Base-by-base conservation (phyloP, 2,329 filamentous ascomycete species). In the Sarocladium oryzae region DNA sequence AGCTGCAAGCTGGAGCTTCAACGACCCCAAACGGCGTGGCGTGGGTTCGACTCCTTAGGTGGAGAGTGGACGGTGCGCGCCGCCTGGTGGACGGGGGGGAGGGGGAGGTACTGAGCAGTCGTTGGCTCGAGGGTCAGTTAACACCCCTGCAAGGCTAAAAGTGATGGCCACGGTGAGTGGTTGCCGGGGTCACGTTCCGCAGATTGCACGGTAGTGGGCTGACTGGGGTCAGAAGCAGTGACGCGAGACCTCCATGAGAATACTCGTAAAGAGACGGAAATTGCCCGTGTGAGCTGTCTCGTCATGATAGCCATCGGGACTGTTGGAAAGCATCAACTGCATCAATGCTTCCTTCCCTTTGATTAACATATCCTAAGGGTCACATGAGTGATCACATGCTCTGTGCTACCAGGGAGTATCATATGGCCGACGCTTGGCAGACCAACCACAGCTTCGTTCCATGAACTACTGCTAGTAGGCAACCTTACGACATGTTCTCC, bases 181-280 rank as follows among this genome's bases (percentile, higher is more conserved):
- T 48, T 48, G 43, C 43, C 28, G 26, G 43, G 43, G 43, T 48
- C 43, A 48, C 43, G 43, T 33, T 26, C 43, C 26, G 16, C 24
- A 48, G 28, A 48, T 48, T 48, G 43, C n/a, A 48, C 43, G 43
- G 43, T 33, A 48, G 24, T 48, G 26, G 26, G n/a, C 33, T 20
- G 43, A 20, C 24, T 32, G 10, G 24, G 43, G 18, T 21, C 16
- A 33, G 10, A 33, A 15, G 28, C 33, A 24, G 28, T 16, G 43
- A 48, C 28, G 26, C 43, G 43, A 32, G 21, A 48, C 33, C 18
- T n/a, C n/a, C n/a, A n/a, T n/a, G n/a, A n/a, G n/a, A n/a, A n/a
- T n/a, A n/a, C n/a, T n/a, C n/a, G n/a, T n/a, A n/a, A n/a, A n/a
- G n/a, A n/a, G n/a, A n/a, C n/a, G n/a, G n/a, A n/a, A n/a, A n/a